Evolutionary conservation across 495 filamentous ascomycete species (phyloP).

Genomic region (Massariosphaeria phaeospora): DNA sequence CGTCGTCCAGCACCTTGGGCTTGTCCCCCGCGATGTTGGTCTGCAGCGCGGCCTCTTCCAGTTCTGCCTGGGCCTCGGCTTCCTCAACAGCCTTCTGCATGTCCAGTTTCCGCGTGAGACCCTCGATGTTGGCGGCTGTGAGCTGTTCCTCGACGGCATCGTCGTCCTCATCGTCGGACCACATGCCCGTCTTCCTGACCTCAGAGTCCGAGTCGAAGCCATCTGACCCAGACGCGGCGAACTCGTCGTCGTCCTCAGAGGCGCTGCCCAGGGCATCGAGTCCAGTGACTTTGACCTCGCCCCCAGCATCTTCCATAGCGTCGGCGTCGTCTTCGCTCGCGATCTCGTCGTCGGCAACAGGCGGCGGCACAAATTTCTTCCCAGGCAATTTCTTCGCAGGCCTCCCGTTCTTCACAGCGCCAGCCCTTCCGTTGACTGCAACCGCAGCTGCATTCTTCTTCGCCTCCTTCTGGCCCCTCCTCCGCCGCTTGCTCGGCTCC

Average conservation of each 20-base stretch:
- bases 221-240: constrained; percentile 56
- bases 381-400: constrained; percentile 35
- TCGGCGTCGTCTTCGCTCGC: constrained; percentile 41
- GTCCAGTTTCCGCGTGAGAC: constrained; percentile 78
- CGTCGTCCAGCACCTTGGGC: constrained; percentile 63
- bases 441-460: constrained; percentile 8
- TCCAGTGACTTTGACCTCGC: constrained; percentile 34
- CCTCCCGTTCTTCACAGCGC: not conserved
- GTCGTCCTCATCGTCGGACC: constrained; percentile 92
- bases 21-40: constrained; percentile 88
- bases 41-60: constrained; percentile 84
- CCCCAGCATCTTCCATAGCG: constrained; percentile 44
- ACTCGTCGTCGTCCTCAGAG: constrained; percentile 46
- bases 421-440: constrained; percentile 30
- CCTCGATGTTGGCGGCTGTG: constrained; percentile 94
- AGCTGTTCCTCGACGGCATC: constrained; percentile 85
- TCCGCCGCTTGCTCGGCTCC: constrained; percentile 32
- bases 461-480: constrained; percentile 3
- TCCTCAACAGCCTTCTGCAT: constrained; percentile 61
- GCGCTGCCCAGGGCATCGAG: constrained; percentile 43
- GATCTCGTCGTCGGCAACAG: constrained; percentile 26
- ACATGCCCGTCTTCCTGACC: constrained; percentile 52
- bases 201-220: constrained; percentile 39
- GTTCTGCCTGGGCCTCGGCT: constrained; percentile 69
- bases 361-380: constrained; percentile 31